Percentiles rank a stretch among this genome's conserved stretches.
Conservation (phyloP, 2,329 filamentous ascomycete species). For the Curvularia eragrostidis region DNA sequence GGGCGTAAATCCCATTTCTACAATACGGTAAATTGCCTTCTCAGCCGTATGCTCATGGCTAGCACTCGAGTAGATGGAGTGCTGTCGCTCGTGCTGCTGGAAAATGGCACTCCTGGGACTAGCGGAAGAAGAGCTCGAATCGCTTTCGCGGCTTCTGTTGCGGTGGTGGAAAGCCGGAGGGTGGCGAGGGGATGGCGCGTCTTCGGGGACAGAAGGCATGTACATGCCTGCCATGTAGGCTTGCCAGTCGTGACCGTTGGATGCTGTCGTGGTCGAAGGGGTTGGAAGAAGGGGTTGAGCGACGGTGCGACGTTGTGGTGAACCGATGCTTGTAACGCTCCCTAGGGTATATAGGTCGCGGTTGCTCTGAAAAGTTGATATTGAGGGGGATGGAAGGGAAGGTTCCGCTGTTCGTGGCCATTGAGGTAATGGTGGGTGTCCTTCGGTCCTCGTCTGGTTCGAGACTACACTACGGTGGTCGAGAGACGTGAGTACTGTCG, state of each 20-base stretch:
- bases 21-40: constrained; percentile 62
- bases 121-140: constrained; percentile 9
- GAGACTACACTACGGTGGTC: constrained; percentile 32
- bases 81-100: constrained; percentile 45
- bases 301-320: constrained; percentile 28
- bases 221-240: constrained; percentile 35
- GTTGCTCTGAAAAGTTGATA: constrained; percentile 35
- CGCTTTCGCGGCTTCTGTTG: constrained; percentile 5
- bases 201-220: constrained; percentile 44
- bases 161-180: constrained; percentile 5
- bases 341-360: constrained; percentile 22
- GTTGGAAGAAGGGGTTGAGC: constrained; percentile 40
- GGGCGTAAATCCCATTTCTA: constrained; percentile 65
- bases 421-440: constrained; percentile 25
- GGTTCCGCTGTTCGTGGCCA: constrained; percentile 37
- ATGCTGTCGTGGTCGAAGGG: constrained; percentile 39
- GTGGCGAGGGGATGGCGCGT: constrained; percentile 28
- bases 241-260: constrained; percentile 28
- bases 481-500: constrained; percentile 32
- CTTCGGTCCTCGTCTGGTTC: constrained; percentile 37
- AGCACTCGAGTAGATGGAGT: constrained; percentile 37
- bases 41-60: constrained; percentile 62
- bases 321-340: constrained; percentile 3
- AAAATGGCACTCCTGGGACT: constrained; percentile 23
- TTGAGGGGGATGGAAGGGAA: constrained; percentile 40